These are phyloP conservation scores for Apostasia shenzhenica DNA, from an alignment of 106 monocot genomes.

Conservation along the genomic window DNA sequence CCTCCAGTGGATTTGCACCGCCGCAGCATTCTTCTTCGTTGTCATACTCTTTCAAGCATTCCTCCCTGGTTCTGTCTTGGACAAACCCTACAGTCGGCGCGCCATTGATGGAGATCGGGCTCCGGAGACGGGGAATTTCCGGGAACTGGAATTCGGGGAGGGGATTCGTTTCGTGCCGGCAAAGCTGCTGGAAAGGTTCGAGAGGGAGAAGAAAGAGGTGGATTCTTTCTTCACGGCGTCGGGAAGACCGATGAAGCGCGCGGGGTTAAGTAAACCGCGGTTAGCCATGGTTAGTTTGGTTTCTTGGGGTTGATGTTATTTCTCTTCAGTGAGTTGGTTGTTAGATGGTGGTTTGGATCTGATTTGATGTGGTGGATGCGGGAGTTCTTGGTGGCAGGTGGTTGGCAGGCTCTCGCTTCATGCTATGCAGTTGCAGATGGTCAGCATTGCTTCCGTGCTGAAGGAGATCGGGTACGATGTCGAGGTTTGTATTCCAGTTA, in stretches of 20 bases:
- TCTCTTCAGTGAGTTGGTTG: background rate
- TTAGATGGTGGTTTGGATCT: background rate
- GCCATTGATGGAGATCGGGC: background rate
- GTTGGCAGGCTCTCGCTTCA: constrained; percentile 36
- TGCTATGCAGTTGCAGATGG: constrained; percentile 55
- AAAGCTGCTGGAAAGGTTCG: constrained; percentile 45
- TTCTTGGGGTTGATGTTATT: background rate
- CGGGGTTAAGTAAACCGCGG: constrained; percentile 35
- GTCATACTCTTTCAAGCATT: constrained; percentile 49
- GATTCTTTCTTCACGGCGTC: constrained; percentile 16
- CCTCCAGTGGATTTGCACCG: constrained; percentile 47
- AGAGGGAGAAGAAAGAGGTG: constrained; percentile 40
- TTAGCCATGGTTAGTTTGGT: constrained; percentile 47
- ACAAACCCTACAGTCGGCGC: constrained; percentile 7
- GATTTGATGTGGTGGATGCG: background rate
- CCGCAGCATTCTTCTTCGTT: constrained; percentile 56
- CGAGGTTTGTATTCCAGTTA: constrained; percentile 23
- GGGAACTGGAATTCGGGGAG: constrained; percentile 49
- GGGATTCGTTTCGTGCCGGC: constrained; percentile 49
- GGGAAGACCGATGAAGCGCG: constrained; percentile 21
- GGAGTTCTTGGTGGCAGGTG: constrained; percentile 27
- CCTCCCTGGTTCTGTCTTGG: constrained; percentile 43
- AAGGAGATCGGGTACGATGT: constrained; percentile 61
- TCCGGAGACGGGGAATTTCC: background rate
- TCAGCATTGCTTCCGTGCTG: constrained; percentile 43